A percentile compares a stretch with the other conserved stretches of the same genome.
Evolutionary conservation across 805 yeast species (phyloP).

Genomic region (Yarrowia sp.): DNA sequence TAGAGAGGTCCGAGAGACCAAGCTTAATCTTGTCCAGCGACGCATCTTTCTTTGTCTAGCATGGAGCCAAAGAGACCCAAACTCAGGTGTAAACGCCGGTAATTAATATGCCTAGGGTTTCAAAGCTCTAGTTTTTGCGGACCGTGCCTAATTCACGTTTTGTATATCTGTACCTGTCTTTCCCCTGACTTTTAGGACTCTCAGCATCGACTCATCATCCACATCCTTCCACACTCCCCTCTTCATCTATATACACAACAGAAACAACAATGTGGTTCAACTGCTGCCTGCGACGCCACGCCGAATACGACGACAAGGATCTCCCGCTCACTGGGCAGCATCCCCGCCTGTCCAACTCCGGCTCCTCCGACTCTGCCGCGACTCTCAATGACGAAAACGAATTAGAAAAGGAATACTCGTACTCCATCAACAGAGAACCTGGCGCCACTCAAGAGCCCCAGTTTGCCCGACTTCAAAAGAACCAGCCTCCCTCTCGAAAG

Average conservation of each 20-base stretch:
- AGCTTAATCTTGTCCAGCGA: slow-evolving; percentile 13
- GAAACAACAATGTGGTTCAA: slow-evolving; percentile 15
- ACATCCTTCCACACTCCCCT: background rate
- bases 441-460: slow-evolving; percentile 18
- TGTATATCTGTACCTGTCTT: slow-evolving; percentile 13
- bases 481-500: background rate
- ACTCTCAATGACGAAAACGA: slow-evolving; percentile 14
- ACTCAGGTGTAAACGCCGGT: slow-evolving; percentile 23
- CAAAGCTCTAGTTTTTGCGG: slow-evolving; percentile 17
- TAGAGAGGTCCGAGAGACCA: slow-evolving; percentile 15
- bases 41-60: slow-evolving; percentile 4
- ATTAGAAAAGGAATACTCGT: slow-evolving; percentile 9
- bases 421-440: slow-evolving; percentile 19
- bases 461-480: slow-evolving; percentile 19
- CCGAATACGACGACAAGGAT: slow-evolving; percentile 18
- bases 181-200: background rate
- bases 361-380: slow-evolving; percentile 19
- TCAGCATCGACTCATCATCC: background rate
- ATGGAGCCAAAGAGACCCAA: background rate
- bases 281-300: slow-evolving; percentile 22
- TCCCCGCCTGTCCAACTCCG: slow-evolving; percentile 14
- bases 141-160: slow-evolving; percentile 15
- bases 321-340: slow-evolving; percentile 1
- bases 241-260: background rate
- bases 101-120: slow-evolving; percentile 20